Evolutionary conservation across 1,284 basidiomycete species (phyloP).

Genomic region (Xerocomus minutiporus): DNA sequence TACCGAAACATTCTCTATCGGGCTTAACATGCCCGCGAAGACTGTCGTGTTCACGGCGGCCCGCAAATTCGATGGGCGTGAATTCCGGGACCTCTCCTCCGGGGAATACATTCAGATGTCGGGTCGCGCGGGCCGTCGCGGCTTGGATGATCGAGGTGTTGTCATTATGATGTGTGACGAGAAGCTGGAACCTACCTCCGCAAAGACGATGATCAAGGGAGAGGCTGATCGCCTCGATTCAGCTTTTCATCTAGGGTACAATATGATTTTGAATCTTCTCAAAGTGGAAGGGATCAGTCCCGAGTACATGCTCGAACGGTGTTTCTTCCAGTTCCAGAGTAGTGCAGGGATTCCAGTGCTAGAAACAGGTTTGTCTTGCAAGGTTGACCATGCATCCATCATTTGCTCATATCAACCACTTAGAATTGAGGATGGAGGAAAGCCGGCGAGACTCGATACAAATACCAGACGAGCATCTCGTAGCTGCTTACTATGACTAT

Average conservation of each 20-base stretch:
- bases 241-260: slow-evolving; percentile 98
- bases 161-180: slow-evolving; percentile 99
- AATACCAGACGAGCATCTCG: slow-evolving; percentile 79
- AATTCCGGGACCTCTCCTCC: slow-evolving; percentile 86
- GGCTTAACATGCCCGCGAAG: slow-evolving; percentile 99
- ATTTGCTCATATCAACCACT: slow-evolving; percentile 2
- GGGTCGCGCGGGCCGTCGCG: slow-evolving; percentile 94
- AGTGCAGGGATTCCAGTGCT: slow-evolving; percentile 83
- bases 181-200: slow-evolving; percentile 88
- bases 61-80: slow-evolving; percentile 93
- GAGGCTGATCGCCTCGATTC: slow-evolving; percentile 97
- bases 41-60: slow-evolving; percentile 97
- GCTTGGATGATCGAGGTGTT: slow-evolving; percentile 96
- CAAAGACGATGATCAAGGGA: slow-evolving; percentile 98
- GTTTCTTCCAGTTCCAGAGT: slow-evolving; percentile 99
- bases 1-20: slow-evolving; percentile 99
- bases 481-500: slow-evolving; percentile 89
- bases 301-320: slow-evolving; percentile 96
- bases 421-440: slow-evolving; percentile 79
- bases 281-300: slow-evolving; percentile 98
- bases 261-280: slow-evolving; percentile 99
- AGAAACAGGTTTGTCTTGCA: slow-evolving; percentile 67
- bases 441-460: slow-evolving; percentile 60
- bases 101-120: slow-evolving; percentile 99
- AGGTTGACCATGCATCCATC: not conserved